A percentile compares a stretch with the other conserved stretches of the same genome.
phyloP scores from a whole-genome alignment of 2,329 filamentous ascomycete species.

The Periconia digitata region DNA sequence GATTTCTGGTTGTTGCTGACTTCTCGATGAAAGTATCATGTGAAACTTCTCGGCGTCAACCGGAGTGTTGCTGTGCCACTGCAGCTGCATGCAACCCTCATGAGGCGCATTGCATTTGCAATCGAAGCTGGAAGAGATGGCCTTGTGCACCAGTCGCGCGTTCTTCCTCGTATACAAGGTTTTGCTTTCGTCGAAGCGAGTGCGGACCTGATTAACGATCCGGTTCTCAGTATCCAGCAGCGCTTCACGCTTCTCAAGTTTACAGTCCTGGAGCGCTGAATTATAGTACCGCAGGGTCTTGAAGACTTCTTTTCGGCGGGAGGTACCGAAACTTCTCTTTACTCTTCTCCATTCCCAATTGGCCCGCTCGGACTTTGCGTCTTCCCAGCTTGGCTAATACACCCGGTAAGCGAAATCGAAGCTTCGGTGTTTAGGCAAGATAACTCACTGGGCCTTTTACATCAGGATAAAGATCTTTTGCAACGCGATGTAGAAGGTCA shows the following conservation, averaged over 20 bases:
- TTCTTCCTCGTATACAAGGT: too few species aligned
- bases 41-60: background rate
- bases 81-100: conserved; percentile 4
- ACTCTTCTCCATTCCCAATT: conserved; percentile 12
- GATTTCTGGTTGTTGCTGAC: too few species aligned
- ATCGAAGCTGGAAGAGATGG: too few species aligned
- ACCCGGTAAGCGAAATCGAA: too few species aligned
- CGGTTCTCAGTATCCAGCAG: conserved; percentile 1
- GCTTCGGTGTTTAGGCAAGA: too few species aligned
- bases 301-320: conserved; percentile 1
- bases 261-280: conserved; percentile 6
- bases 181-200: too few species aligned
- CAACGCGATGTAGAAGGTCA: background rate
- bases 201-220: background rate
- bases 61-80: conserved; percentile 6
- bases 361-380: background rate
- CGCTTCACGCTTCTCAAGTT: conserved; percentile 6
- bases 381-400: conserved; percentile 4
- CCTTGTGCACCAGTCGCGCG: too few species aligned
- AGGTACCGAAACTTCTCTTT: conserved; percentile 4
- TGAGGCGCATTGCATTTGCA: background rate
- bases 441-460: conserved; percentile 2
- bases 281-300: conserved; percentile 5
- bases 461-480: conserved; percentile 5
- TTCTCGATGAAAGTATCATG: background rate